These are phyloP conservation scores for Fusarium mundagurra DNA, from an alignment of 2,329 filamentous ascomycete genomes.

Conservation along the genomic window DNA sequence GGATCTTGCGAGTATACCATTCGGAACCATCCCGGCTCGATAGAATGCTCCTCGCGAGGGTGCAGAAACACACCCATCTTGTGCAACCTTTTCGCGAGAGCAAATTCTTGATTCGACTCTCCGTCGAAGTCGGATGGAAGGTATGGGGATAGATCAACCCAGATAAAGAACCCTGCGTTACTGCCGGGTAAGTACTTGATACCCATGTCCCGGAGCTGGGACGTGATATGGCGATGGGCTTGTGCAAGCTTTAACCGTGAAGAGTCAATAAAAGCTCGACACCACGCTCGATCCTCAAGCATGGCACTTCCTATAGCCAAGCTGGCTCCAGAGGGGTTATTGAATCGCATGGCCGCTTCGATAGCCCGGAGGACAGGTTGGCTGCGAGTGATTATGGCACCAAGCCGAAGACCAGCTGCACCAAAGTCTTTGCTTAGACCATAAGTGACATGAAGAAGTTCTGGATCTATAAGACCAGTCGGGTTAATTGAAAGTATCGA, in stretches of 20 bases:
- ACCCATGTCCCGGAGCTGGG: constrained; percentile 50
- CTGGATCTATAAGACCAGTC: constrained; percentile 54
- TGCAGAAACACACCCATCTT: constrained; percentile 61
- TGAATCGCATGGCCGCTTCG: constrained; percentile 55
- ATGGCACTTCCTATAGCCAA: constrained; percentile 56
- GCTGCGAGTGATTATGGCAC: constrained; percentile 56
- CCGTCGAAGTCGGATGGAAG: constrained; percentile 46
- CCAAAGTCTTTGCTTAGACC: constrained; percentile 62
- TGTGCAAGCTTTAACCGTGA: constrained; percentile 53
- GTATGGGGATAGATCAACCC: constrained; percentile 59
- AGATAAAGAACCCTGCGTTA: constrained; percentile 69
- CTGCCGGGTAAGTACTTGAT: constrained; percentile 55
- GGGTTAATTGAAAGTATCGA: constrained; percentile 60
- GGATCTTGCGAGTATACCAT: constrained; percentile 60
- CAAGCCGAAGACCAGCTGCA: constrained; percentile 61
- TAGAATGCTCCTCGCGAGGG: constrained; percentile 57
- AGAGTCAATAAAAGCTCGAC: constrained; percentile 53
- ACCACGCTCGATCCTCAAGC: constrained; percentile 57
- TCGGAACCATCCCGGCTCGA: constrained; percentile 62
- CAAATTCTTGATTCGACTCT: constrained; percentile 53
- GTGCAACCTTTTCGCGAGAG: constrained; percentile 55
- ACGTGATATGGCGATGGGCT: constrained; percentile 52
- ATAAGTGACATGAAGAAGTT: constrained; percentile 61
- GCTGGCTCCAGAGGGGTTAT: constrained; percentile 57
- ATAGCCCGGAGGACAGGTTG: constrained; percentile 48